Base-by-base conservation (phyloP, 768 basidiomycete genomes). In the Brasilioporus rufonigricans region DNA sequence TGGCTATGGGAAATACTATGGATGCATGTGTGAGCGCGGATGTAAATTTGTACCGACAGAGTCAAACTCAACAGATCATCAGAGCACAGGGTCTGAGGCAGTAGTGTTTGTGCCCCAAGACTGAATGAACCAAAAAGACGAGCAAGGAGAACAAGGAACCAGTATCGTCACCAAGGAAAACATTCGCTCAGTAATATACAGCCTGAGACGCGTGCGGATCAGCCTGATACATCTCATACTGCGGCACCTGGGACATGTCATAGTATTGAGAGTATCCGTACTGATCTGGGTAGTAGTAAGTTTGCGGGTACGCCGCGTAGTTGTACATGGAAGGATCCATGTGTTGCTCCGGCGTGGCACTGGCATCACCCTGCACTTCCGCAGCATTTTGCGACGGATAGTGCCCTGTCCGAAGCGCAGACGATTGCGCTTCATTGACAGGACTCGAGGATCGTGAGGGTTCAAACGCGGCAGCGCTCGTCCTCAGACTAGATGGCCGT, bases 231-330 rank as follows among this genome's bases (percentile, higher is more conserved):
- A 81, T 76, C 60, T 87, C 86, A 71, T 87, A 89, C 62, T 80
- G 81, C 67, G 81, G 78, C 58, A 75, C 70, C 60, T 84, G 85
- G 41, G 84, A 77, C 79, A 83, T 77, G 69, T 87, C 87, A 76
- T 86, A 73, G 73, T 87, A 88, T 40, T 76, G 80, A 55, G 80
- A 74, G 68, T 89, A 89, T 62, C 74, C 76, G 48, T 89, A 89
- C 56, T 80, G 77, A 48, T 86, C 85, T 23, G 85, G 84, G 68
- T 85, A 87, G 69, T 87, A 90, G 73, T 88, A 88, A 38, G 76
- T 78, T 35, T 79, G 80, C 27, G 55, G 70, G 40, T 88, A 87
- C n/a, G 78, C 67, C 23, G 79, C 64, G 52, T 87, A 88, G 44
- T 71, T 71, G 74, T 84, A 78, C 77, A 83, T 74, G 46, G 68